phyloP scores from a whole-genome alignment of 2,329 filamentous ascomycete species.

The Bipolaris cookei region DNA sequence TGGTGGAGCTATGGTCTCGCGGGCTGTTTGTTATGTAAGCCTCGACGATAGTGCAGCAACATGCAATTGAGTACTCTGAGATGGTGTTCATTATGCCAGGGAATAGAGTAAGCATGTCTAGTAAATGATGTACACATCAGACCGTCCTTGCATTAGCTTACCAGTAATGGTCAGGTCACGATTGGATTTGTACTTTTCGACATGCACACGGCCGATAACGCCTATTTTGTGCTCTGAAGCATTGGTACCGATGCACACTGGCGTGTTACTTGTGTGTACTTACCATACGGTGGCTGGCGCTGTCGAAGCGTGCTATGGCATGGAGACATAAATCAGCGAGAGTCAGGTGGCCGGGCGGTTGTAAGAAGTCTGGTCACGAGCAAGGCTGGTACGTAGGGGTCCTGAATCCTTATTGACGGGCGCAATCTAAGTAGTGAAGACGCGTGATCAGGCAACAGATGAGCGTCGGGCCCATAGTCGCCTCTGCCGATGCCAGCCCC shows the following conservation, averaged over 20 bases:
- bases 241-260: conserved; percentile 8
- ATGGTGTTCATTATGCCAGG: conserved; percentile 1
- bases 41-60: too few relatives aligned
- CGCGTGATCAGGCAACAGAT: conserved; percentile 21
- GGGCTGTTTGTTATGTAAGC: not conserved
- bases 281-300: too few relatives aligned
- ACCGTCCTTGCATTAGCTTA: not conserved
- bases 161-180: not conserved
- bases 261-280: not conserved
- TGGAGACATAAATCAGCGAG: not conserved
- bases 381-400: not conserved
- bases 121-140: not conserved
- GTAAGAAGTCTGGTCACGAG: conserved; percentile 6
- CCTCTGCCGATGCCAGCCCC: conserved; percentile 26
- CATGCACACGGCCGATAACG: not conserved
- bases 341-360: not conserved
- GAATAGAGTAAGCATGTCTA: not conserved
- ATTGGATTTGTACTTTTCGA: conserved; percentile 11
- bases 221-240: conserved; percentile 11
- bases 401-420: conserved; percentile 11
- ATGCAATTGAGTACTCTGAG: not conserved
- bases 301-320: not conserved
- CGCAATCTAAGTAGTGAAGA: conserved; percentile 20
- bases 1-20: not conserved
- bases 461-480: conserved; percentile 11